Conservation (phyloP, 1,284 basidiomycete species). For the Cryptococcus sp. region DNA sequence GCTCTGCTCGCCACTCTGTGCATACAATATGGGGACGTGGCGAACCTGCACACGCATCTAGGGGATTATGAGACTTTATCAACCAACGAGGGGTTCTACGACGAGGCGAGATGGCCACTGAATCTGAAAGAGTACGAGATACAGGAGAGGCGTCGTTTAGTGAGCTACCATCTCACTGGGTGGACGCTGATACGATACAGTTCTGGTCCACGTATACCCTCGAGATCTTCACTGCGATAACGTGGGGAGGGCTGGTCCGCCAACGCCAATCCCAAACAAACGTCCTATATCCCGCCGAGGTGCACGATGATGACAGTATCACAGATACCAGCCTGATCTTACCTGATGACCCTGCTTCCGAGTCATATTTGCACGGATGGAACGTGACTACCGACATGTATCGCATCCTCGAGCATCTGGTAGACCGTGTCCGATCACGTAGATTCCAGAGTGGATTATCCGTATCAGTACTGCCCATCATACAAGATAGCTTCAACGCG, state of each 20-base stretch:
- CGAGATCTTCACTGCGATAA: slow-evolving; percentile 43
- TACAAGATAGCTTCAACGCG: slow-evolving; percentile 14
- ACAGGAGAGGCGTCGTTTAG: slow-evolving; percentile 43
- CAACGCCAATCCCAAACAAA: slow-evolving; percentile 40
- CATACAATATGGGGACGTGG: slow-evolving; percentile 41
- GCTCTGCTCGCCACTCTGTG: slow-evolving; percentile 38
- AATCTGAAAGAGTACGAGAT: slow-evolving; percentile 30
- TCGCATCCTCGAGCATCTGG: slow-evolving; percentile 33
- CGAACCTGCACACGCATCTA: slow-evolving; percentile 32
- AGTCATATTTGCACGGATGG: slow-evolving; percentile 34
- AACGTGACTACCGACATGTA: slow-evolving; percentile 40
- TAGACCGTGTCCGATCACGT: slow-evolving; percentile 23
- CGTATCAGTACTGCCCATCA: background rate
- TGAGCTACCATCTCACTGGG: slow-evolving; percentile 14
- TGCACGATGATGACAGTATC: slow-evolving; percentile 35
- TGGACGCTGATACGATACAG: slow-evolving; percentile 14
- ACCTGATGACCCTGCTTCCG: slow-evolving; percentile 2
- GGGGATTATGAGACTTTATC: slow-evolving; percentile 40
- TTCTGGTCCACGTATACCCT: slow-evolving; percentile 47
- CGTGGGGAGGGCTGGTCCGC: slow-evolving; percentile 37
- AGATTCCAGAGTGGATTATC: slow-evolving; percentile 1
- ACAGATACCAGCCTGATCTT: slow-evolving; percentile 21
- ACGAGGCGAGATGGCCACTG: slow-evolving; percentile 39
- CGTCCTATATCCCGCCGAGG: slow-evolving; percentile 44
- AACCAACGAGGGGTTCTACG: slow-evolving; percentile 37